Evolutionary conservation across 106 monocot genomes (phyloP).

Genomic region (Platanthera zijinensis): DNA sequence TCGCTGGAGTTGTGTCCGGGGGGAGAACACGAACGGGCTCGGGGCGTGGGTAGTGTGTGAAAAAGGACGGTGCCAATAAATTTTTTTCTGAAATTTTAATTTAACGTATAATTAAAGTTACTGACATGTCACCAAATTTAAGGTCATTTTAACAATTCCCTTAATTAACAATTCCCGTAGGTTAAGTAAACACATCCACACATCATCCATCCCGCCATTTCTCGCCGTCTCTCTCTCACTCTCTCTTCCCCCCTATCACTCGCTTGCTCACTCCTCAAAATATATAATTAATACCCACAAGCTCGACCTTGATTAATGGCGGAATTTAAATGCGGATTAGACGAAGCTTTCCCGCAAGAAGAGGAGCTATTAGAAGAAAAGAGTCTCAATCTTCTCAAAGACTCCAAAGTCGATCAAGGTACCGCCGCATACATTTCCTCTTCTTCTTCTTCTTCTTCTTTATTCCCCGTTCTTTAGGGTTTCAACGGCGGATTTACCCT

Average conservation of each 20-base stretch:
- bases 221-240: not conserved
- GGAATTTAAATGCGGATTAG: not conserved
- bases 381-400: slow-evolving; percentile 26
- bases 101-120: too few species aligned
- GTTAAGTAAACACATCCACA: too few species aligned
- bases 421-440: not conserved
- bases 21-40: too few species aligned
- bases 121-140: too few species aligned
- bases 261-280: not conserved
- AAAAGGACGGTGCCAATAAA: too few species aligned
- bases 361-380: slow-evolving; percentile 31
- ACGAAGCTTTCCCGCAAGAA: slow-evolving; percentile 7
- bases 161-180: too few species aligned
- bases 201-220: too few species aligned
- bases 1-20: too few species aligned
- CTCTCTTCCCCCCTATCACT: not conserved
- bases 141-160: too few species aligned
- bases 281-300: not conserved
- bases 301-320: not conserved
- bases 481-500: not conserved
- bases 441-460: not conserved
- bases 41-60: too few species aligned
- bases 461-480: slow-evolving; percentile 6
- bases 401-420: slow-evolving; percentile 44
- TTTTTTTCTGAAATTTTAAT: too few species aligned